These are phyloP conservation scores for Polychaeton citri DNA, from an alignment of 2,329 filamentous ascomycete species.

Conservation along the genomic window DNA sequence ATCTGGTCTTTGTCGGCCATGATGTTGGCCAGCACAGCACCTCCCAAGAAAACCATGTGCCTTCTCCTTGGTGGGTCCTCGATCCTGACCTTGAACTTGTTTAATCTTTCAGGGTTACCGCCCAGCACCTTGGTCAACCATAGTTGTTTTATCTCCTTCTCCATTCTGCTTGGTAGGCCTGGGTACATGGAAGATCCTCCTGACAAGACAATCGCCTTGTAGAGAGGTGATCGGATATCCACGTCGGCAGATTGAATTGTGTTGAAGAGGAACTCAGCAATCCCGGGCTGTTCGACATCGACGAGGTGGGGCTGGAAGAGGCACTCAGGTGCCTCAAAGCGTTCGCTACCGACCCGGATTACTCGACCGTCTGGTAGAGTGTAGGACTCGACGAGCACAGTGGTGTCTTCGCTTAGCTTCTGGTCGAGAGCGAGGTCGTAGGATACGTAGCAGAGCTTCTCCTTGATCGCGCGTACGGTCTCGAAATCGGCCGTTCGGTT, in stretches of 20 bases:
- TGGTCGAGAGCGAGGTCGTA: constrained; percentile 97
- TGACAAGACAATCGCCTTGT: constrained; percentile 93
- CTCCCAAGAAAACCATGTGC: constrained; percentile 99
- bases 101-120: constrained; percentile 83
- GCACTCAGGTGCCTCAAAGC: constrained; percentile 95
- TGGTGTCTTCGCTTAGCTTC: constrained; percentile 90
- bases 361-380: constrained; percentile 92
- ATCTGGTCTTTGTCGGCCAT: constrained; percentile 98
- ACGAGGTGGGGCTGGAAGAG: constrained; percentile 97
- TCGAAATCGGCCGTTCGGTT: constrained; percentile 99
- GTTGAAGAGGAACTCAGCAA: constrained; percentile 96
- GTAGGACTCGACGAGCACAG: constrained; percentile 92
- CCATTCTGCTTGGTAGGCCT: constrained; percentile 79
- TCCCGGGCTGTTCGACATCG: constrained; percentile 91
- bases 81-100: constrained; percentile 98
- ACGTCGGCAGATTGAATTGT: constrained; percentile 94
- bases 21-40: constrained; percentile 92
- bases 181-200: constrained; percentile 99
- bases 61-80: constrained; percentile 90
- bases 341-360: constrained; percentile 89
- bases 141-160: constrained; percentile 97
- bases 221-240: constrained; percentile 83
- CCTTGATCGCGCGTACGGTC: constrained; percentile 97
- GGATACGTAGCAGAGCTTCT: constrained; percentile 98
- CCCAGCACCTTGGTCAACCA: constrained; percentile 87